Evolutionary conservation across 345 rosid genomes (phyloP).

Genomic region (Gossypium longicalyx): DNA sequence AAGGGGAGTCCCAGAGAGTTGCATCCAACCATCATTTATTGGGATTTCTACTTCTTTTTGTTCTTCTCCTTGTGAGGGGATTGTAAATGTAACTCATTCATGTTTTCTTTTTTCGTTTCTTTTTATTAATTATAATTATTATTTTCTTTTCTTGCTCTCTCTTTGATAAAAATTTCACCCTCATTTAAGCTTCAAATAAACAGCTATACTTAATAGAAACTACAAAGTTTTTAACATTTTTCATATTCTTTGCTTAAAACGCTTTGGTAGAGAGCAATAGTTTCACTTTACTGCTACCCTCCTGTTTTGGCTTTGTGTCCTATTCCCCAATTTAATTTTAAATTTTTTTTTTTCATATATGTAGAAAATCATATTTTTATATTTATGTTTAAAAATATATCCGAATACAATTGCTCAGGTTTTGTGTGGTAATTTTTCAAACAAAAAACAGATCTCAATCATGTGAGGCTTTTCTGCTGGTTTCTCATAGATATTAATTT

Average conservation of each 20-base stretch:
- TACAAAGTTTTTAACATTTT: slow-evolving; percentile 3
- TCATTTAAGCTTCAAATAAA: neutral
- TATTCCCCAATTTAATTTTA: too few species aligned
- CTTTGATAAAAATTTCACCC: neutral
- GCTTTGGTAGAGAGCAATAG: neutral
- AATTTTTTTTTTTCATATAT: too few species aligned
- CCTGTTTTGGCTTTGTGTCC: too few species aligned
- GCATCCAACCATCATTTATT: neutral
- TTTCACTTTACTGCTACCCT: neutral
- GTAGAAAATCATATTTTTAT: too few species aligned
- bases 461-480: neutral
- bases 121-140: neutral
- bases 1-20: neutral
- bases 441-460: neutral
- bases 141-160: neutral
- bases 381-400: too few species aligned
- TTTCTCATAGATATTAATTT: neutral
- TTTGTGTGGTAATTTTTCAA: too few species aligned
- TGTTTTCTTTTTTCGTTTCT: neutral
- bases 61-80: neutral
- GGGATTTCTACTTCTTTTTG: neutral
- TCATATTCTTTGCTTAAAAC: neutral
- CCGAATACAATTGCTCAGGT: too few species aligned
- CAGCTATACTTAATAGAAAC: neutral
- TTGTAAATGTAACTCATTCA: slow-evolving; percentile 13